These are phyloP conservation scores for Phytophthora niederhauseri DNA, from an alignment of 352 stramenopile genomes.

Conservation along the genomic window DNA sequence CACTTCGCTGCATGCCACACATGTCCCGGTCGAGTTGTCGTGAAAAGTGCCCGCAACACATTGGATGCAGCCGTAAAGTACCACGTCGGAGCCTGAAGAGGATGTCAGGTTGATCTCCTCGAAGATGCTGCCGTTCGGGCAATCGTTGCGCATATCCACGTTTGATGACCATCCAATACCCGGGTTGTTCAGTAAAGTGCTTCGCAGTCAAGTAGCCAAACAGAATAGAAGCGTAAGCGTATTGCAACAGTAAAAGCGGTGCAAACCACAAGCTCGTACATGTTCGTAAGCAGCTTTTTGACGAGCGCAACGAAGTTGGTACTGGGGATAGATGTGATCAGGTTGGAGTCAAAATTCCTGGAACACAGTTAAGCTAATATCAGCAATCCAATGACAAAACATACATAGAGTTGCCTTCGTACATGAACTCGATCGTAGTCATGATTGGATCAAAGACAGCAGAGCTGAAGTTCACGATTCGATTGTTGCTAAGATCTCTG, in stretches of 20 bases:
- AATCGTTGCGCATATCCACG: constrained; percentile 44
- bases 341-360: constrained; percentile 67
- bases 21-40: constrained; percentile 50
- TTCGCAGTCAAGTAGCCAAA: constrained; percentile 12
- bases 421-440: constrained; percentile 57
- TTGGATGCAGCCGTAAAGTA: constrained; percentile 66
- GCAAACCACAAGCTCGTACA: constrained; percentile 37
- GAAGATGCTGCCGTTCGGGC: constrained; percentile 64
- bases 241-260: background rate
- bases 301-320: constrained; percentile 59
- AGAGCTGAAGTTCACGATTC: constrained; percentile 60
- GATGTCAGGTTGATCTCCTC: constrained; percentile 38
- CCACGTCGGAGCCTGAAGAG: constrained; percentile 13
- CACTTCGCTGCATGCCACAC: constrained; percentile 47
- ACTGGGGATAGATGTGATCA: constrained; percentile 61
- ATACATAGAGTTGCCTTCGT: constrained; percentile 15
- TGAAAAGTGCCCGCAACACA: constrained; percentile 64
- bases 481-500: constrained; percentile 67
- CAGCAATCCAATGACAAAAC: background rate
- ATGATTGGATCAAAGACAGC: constrained; percentile 54
- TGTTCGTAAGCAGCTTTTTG: constrained; percentile 45
- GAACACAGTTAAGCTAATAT: background rate
- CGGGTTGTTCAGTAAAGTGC: constrained; percentile 56
- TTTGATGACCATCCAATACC: constrained; percentile 48
- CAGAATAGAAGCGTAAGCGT: background rate